Evolutionary conservation across 345 rosid genomes (phyloP), one percentile per base, ranked within the genome.

Genomic region (Brassica cretica): DNA sequence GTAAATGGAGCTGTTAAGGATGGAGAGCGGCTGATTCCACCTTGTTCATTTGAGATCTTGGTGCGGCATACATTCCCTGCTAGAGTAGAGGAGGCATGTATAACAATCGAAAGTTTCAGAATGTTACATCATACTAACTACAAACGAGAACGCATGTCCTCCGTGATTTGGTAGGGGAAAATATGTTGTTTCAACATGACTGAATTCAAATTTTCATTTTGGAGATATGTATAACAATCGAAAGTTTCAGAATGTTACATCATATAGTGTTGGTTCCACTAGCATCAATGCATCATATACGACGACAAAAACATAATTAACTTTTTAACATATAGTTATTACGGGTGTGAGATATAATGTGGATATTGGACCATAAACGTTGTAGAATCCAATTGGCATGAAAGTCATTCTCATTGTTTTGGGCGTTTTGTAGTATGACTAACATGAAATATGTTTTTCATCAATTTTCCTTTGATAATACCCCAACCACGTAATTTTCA

Each of bases 331-430:
- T 56, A 19, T 18, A 56, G 0, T 56, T 18, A 9, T 18, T 9
- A 18, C 15, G 35, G 27, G 18, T 61, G 65, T 61, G 35, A 32
- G 65, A 61, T 27, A 61, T 61, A 61, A 27, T 11, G 39, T 55
- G 53, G 18, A 58, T 25, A 33, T 49, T 14, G 33, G 70, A 64
- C 69, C 49, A 77, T 44, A 70, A 16, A 77, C 81, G 72, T 78
- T 71, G 55, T 65, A 55, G 1, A 65, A 39, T 14, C 27, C 35
- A 41, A 58, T 71, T 78, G 72, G 76, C 7, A 44, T 15, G 3
- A 18, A 59, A 44, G 73, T 46, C 73, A 41, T 67, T 32, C 32
- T 67, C 77, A 19, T 37, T 64, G 32, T 27, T 35, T 16, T 14
- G 4, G 33, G 53, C 19, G 8, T 70, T 70, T 70, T 8, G 41